Conservation (phyloP, 768 basidiomycete genomes). For the Amanita brunnescens region DNA sequence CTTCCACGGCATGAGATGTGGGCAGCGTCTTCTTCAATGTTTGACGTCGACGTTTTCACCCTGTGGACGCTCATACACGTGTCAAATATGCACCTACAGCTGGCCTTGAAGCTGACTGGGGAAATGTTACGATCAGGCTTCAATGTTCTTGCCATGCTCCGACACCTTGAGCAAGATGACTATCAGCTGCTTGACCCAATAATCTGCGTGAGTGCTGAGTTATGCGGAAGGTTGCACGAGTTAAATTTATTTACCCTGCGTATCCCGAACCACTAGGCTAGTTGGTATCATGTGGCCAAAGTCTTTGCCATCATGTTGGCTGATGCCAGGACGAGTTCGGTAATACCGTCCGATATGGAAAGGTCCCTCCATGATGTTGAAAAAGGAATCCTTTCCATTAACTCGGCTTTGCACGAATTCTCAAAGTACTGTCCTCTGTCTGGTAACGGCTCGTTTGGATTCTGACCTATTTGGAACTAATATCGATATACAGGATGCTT, state of each 20-base stretch:
- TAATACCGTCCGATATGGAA: not conserved
- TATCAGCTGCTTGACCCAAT: slow-evolving; percentile 48
- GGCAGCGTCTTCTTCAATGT: slow-evolving; percentile 22
- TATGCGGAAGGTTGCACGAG: too few species aligned
- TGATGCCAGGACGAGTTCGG: slow-evolving; percentile 9
- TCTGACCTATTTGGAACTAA: not conserved
- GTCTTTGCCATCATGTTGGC: slow-evolving; percentile 14
- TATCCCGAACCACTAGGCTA: slow-evolving; percentile 13
- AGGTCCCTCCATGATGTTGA: slow-evolving; percentile 1
- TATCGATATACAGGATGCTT: not conserved
- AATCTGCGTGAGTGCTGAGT: slow-evolving; percentile 32
- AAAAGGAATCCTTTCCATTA: not conserved
- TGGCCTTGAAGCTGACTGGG: not conserved
- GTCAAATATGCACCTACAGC: slow-evolving; percentile 42
- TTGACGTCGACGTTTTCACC: slow-evolving; percentile 35
- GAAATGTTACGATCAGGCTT: slow-evolving; percentile 1
- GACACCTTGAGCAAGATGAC: slow-evolving; percentile 38
- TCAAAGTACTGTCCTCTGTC: slow-evolving; percentile 6
- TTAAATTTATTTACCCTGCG: not conserved
- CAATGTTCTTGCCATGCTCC: slow-evolving; percentile 31
- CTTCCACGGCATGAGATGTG: slow-evolving; percentile 26
- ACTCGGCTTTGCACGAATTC: slow-evolving; percentile 6
- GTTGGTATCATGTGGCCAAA: slow-evolving; percentile 19
- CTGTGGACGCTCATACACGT: slow-evolving; percentile 43
- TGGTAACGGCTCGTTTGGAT: not conserved